A percentile compares a stretch with the other conserved stretches of the same genome.
Conservation (phyloP, 2,329 filamentous ascomycete genomes). For the Monosporascus sp. region DNA sequence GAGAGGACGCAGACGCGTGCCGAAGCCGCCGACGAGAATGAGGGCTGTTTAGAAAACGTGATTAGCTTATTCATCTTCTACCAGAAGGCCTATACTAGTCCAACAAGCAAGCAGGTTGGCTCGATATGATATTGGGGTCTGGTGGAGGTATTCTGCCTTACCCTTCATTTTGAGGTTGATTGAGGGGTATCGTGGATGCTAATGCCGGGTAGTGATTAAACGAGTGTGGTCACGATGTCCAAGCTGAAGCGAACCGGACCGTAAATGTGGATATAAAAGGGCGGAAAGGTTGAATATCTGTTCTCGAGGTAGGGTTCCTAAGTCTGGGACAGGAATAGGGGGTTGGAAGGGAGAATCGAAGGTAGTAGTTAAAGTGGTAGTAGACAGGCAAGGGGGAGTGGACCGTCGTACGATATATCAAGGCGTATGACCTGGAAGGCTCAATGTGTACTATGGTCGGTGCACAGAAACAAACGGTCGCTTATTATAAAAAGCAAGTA, state of each 20-base stretch:
- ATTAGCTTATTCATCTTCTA: neutral
- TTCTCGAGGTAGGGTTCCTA: neutral
- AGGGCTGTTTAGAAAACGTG: slow-evolving; percentile 56
- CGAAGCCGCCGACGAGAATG: slow-evolving; percentile 98
- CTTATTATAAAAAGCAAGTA: neutral
- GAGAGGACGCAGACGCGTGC: slow-evolving; percentile 93
- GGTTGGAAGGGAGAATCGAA: neutral
- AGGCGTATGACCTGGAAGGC: neutral
- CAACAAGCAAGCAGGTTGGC: slow-evolving; percentile 11
- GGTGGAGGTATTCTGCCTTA: slow-evolving; percentile 20
- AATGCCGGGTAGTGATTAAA: slow-evolving; percentile 17
- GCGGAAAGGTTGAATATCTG: neutral
- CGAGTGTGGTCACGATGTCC: slow-evolving; percentile 5
- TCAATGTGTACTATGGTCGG: neutral
- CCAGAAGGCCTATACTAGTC: neutral
- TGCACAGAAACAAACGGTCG: neutral
- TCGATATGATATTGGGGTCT: neutral
- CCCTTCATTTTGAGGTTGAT: slow-evolving; percentile 33
- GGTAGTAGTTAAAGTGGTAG: neutral
- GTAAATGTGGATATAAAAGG: neutral
- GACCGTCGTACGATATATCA: neutral
- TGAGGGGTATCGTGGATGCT: slow-evolving; percentile 5
- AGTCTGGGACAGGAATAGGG: neutral
- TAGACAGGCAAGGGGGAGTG: neutral
- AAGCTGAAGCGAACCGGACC: neutral